phyloP scores from a whole-genome alignment of 306 rosid species.

The Ceratonia siliqua region DNA sequence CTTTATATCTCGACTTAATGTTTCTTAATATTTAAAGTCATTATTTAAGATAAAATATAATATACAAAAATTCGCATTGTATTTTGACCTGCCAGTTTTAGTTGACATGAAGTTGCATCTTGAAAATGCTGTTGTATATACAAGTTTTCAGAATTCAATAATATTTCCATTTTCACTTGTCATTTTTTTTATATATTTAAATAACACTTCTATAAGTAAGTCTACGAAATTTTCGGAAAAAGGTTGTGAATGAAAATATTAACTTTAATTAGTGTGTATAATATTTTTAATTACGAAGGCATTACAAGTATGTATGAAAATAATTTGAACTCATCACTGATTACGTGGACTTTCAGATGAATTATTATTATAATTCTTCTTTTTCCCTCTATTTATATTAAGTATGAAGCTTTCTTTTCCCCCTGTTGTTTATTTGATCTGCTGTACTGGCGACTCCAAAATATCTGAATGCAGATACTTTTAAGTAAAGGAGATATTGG shows the following conservation, averaged over 20 bases:
- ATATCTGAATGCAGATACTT: slow-evolving; percentile 63
- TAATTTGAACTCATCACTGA: slow-evolving; percentile 21
- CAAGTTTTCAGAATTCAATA: neutral
- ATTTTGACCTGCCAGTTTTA: neutral
- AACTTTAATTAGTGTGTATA: neutral
- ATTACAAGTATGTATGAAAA: neutral
- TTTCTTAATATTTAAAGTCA: too few relatives aligned
- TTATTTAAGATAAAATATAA: too few relatives aligned
- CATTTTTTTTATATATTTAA: neutral
- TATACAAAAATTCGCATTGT: too few relatives aligned
- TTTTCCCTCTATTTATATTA: neutral
- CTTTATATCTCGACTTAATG: too few relatives aligned
- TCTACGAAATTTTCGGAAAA: neutral
- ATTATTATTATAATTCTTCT: neutral
- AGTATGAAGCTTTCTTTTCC: slow-evolving; percentile 17
- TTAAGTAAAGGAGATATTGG: slow-evolving; percentile 89
- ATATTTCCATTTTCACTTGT: neutral
- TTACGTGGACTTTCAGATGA: neutral
- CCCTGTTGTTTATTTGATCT: slow-evolving; percentile 1
- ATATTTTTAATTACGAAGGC: neutral
- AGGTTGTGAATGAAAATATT: neutral
- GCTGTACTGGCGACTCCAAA: slow-evolving; percentile 11
- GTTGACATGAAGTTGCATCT: slow-evolving; percentile 9
- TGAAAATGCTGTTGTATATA: neutral
- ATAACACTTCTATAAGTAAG: neutral